Base-by-base conservation (phyloP, 140 eudicot species). In the Anethum foeniculum region DNA sequence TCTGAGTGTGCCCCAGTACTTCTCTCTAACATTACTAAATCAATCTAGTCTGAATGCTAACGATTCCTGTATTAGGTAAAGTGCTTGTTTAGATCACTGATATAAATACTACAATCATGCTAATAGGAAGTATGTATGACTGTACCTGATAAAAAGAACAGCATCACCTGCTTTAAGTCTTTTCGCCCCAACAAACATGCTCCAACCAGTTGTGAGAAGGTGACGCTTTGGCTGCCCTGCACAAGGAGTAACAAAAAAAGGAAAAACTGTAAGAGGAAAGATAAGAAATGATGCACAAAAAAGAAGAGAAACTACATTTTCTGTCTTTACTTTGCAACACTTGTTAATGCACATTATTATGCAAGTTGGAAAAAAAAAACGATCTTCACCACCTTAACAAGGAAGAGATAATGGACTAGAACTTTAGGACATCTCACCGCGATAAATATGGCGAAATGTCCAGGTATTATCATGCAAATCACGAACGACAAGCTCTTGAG, bases 391-490 rank as follows among this genome's bases (percentile, higher is more conserved):
- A 5, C 23, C 43, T 28, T 13, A 21, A 28, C n/a, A 71, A 36
- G 39, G 46, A 71, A 36, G 16, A 38, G 76, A 38, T 34, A 32
- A 18, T 71, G 27, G 49, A 71, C 23, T 18, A 71, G 76, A 32
- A 39, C 14, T 73, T 41, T 73, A 73, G n/a, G 36, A 44, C 48
- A 60, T 64, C 67, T 80, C 62, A 95, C 99, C 99, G 9, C 99
- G 97, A 84, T 95, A 95, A 78, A 95, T 95, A 81, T 95, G 99
- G n/a, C 99, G 97, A 82, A 95, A 95, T 41, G 99, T 95, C 99
- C 99, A 95, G 23, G 99, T 90, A 77, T 95, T 95, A 72, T 93
- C 97, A 81, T 95, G 99, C 85, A 95, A 90, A 82, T 95, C 99
- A 28, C 95, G 92, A 68, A 95, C 99, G 23, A 92, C 86, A 78